These are phyloP conservation scores for Rhizoclosmatium globosum DNA, from an alignment of 192 early-diverging fungal species.

Conservation along the genomic window DNA sequence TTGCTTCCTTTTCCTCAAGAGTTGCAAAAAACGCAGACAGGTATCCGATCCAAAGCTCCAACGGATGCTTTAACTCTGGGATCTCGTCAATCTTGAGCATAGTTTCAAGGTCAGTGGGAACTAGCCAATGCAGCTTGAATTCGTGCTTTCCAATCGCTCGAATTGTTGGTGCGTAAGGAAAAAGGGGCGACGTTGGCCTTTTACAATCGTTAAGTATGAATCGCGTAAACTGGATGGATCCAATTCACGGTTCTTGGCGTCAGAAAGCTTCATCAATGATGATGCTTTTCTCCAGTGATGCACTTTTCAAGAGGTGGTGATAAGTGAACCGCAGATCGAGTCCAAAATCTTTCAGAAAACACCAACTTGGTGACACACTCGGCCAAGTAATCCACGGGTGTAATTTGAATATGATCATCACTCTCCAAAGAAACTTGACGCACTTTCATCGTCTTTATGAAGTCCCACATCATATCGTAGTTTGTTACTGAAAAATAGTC, in stretches of 20 bases:
- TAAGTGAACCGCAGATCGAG: background rate
- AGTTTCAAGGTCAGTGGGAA: background rate
- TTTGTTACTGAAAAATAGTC: background rate
- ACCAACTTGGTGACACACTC: background rate
- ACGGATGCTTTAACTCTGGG: background rate
- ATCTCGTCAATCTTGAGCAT: background rate
- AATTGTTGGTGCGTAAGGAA: background rate
- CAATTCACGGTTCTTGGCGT: background rate
- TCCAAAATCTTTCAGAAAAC: background rate
- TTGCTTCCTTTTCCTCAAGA: too few relatives aligned
- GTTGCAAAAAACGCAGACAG: background rate
- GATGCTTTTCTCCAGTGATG: background rate
- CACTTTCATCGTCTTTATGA: slow-evolving; percentile 1
- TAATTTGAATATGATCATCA: background rate
- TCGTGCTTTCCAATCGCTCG: background rate
- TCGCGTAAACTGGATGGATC: background rate
- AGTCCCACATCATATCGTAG: background rate
- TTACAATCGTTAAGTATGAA: background rate
- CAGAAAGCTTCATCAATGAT: background rate
- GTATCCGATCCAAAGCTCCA: background rate
- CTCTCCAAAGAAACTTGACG: background rate
- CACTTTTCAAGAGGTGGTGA: background rate
- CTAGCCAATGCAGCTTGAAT: background rate
- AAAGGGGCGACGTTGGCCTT: background rate
- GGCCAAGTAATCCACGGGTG: slow-evolving; percentile 7